These are phyloP conservation scores for Hanseniaspora uvarum DNA, from an alignment of 1,139 yeast genomes.

Conservation along the genomic window DNA sequence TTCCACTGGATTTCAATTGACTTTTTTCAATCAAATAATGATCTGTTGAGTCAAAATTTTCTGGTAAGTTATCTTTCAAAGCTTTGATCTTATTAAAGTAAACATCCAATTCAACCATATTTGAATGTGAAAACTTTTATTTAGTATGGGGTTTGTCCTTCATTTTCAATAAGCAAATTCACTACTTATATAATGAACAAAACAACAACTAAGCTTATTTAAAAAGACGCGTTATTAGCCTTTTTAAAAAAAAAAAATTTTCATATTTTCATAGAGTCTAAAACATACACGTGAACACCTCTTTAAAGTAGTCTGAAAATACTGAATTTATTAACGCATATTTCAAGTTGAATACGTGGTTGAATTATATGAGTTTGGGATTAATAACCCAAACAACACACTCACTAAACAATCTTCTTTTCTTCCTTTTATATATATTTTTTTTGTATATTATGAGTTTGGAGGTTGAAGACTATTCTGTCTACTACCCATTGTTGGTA, in stretches of 20 bases:
- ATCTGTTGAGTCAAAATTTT: slow-evolving; percentile 2
- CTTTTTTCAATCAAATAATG: slow-evolving; percentile 15
- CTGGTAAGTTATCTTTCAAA: slow-evolving; percentile 12
- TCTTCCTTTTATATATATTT: too few species aligned
- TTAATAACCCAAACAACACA: not conserved
- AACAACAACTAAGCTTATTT: too few species aligned
- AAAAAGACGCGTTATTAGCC: too few species aligned
- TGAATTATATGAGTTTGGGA: not conserved
- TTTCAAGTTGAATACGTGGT: too few species aligned
- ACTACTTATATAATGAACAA: too few species aligned
- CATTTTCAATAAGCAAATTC: too few species aligned
- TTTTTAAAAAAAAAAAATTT: too few species aligned
- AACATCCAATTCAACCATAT: slow-evolving; percentile 4
- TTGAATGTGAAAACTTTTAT: not conserved
- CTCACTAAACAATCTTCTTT: not conserved
- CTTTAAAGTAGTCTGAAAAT: too few species aligned
- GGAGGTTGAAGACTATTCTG: slow-evolving; percentile 9
- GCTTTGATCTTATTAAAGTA: slow-evolving; percentile 5
- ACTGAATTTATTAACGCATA: not conserved
- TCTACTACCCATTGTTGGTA: slow-evolving; percentile 11
- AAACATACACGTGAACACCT: too few species aligned
- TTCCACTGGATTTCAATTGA: slow-evolving; percentile 12
- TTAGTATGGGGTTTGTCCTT: not conserved
- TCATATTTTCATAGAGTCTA: too few species aligned
- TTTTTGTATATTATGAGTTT: not conserved